phyloP scores from a whole-genome alignment of 1,139 yeast genomes.

The Yamadazyma sp. region DNA sequence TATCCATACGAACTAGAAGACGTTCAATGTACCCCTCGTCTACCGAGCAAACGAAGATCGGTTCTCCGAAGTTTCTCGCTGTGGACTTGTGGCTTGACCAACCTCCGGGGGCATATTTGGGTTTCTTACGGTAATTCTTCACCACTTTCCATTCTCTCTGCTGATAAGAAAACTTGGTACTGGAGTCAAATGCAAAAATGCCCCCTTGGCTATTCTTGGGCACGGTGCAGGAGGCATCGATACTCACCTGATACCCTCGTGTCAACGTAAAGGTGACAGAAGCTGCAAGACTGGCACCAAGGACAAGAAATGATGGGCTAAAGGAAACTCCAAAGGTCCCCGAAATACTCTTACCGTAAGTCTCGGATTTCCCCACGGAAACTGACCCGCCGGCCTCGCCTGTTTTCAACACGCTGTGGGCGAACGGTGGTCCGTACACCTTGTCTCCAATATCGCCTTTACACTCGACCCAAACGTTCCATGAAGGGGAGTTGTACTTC shows the following conservation, averaged over 20 bases:
- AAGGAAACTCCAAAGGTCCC: background rate
- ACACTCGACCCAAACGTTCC: conserved; percentile 11
- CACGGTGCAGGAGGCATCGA: conserved; percentile 11
- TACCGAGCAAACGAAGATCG: conserved; percentile 14
- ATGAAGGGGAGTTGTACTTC: background rate
- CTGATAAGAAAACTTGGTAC: conserved; percentile 5
- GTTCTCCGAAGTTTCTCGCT: conserved; percentile 12
- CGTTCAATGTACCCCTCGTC: conserved; percentile 12
- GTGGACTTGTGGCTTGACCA: conserved; percentile 8
- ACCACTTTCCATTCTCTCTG: conserved; percentile 12
- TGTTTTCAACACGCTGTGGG: conserved; percentile 9
- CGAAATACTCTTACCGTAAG: conserved; percentile 1
- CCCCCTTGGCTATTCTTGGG: conserved; percentile 14
- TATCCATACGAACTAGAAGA: background rate
- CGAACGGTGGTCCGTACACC: conserved; percentile 12
- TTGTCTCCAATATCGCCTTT: conserved; percentile 1
- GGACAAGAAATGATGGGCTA: no score
- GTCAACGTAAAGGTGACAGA: conserved; percentile 3
- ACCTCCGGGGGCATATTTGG: conserved; percentile 9
- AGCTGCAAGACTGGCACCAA: background rate
- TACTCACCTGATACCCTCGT: conserved; percentile 5
- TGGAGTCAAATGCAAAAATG: conserved; percentile 13
- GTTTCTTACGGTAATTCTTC: conserved; percentile 1
- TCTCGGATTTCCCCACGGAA: conserved; percentile 4
- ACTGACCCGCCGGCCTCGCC: conserved; percentile 9